Evolutionary conservation across 495 filamentous ascomycete genomes (phyloP).

Genomic region (Penicillium soppii): DNA sequence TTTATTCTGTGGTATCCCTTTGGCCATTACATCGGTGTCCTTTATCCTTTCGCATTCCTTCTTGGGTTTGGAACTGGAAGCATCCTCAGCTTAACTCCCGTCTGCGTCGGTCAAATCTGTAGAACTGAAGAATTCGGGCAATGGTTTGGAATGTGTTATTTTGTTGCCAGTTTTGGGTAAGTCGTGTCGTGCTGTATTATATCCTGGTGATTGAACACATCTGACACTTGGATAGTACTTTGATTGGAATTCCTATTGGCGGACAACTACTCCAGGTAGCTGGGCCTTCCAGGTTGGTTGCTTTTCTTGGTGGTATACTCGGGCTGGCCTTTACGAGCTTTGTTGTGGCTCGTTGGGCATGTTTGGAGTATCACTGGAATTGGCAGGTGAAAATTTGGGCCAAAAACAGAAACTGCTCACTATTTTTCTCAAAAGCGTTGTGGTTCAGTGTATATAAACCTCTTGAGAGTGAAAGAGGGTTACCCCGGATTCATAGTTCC

Average conservation of each 20-base stretch:
- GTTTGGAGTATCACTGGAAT: conserved; percentile 7
- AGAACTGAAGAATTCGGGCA: conserved; percentile 58
- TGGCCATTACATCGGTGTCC: conserved; percentile 40
- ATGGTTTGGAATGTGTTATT: conserved; percentile 63
- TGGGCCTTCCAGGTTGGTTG: conserved; percentile 4
- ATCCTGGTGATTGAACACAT: not conserved
- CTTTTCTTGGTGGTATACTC: conserved; percentile 6
- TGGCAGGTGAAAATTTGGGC: conserved; percentile 4
- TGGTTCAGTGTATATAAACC: no score
- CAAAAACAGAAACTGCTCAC: no score
- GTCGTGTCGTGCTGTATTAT: not conserved
- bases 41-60: conserved; percentile 55
- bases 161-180: conserved; percentile 29
- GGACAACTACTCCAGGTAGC: conserved; percentile 8
- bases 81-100: conserved; percentile 59
- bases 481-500: no score
- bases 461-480: no score
- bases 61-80: conserved; percentile 59
- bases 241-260: conserved; percentile 10
- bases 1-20: conserved; percentile 57
- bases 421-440: no score
- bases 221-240: not conserved
- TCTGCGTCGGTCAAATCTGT: conserved; percentile 59
- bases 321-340: not conserved
- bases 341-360: conserved; percentile 8